Evolutionary conservation across 805 yeast genomes (phyloP).

Genomic region (Starmerella davenportii): DNA sequence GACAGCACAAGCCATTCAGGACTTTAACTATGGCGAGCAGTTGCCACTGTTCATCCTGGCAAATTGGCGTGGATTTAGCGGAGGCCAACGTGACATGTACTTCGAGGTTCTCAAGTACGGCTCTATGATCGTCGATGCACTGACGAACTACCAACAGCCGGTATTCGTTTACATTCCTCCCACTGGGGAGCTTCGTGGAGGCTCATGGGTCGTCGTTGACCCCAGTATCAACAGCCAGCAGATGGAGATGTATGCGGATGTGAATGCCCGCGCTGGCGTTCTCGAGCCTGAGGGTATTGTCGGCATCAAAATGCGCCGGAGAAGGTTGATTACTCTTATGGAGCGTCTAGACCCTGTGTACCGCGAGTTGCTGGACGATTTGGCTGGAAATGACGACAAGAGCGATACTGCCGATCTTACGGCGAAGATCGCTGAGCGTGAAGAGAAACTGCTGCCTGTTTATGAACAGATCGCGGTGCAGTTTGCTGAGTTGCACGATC

Average conservation of each 20-base stretch:
- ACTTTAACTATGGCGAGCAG: slow-evolving; percentile 95
- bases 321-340: slow-evolving; percentile 81
- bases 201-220: slow-evolving; percentile 99
- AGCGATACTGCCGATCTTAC: slow-evolving; percentile 53
- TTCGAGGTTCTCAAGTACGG: slow-evolving; percentile 96
- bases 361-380: slow-evolving; percentile 39
- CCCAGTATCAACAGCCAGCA: slow-evolving; percentile 90
- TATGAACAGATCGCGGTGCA: slow-evolving; percentile 86
- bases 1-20: slow-evolving; percentile 96
- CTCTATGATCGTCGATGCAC: slow-evolving; percentile 89
- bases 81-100: slow-evolving; percentile 99
- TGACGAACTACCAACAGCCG: slow-evolving; percentile 91
- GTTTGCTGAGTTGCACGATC: slow-evolving; percentile 94
- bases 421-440: slow-evolving; percentile 57
- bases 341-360: slow-evolving; percentile 67
- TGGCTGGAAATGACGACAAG: slow-evolving; percentile 31
- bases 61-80: slow-evolving; percentile 99
- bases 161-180: slow-evolving; percentile 96
- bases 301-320: slow-evolving; percentile 92
- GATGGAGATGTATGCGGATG: slow-evolving; percentile 99
- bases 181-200: slow-evolving; percentile 96
- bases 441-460: slow-evolving; percentile 61
- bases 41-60: slow-evolving; percentile 94
- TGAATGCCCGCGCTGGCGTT: slow-evolving; percentile 90
- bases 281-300: slow-evolving; percentile 99